Percentiles rank a stretch among this genome's conserved stretches.
These are phyloP conservation scores for Tremella fuciformis DNA, from an alignment of 768 basidiomycete genomes.

Conservation along the genomic window DNA sequence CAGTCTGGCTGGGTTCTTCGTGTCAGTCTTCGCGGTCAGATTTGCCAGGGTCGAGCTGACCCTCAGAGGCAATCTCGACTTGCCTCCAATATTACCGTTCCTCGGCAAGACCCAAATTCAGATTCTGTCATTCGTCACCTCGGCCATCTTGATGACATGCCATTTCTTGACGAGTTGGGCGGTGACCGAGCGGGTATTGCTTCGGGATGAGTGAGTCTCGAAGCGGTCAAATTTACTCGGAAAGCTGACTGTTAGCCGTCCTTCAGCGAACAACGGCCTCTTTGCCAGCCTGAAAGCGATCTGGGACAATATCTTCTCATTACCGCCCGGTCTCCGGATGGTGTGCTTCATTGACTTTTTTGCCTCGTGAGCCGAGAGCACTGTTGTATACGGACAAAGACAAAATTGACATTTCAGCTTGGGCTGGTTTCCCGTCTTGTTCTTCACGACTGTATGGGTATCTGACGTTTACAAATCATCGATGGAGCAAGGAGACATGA, in stretches of 20 bases:
- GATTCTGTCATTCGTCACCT: conserved; percentile 73
- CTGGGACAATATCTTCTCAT: conserved; percentile 65
- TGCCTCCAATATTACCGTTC: conserved; percentile 67
- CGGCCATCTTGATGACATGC: conserved; percentile 63
- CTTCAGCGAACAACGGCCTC: conserved; percentile 46
- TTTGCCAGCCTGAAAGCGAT: conserved; percentile 60
- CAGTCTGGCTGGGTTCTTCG: conserved; percentile 79
- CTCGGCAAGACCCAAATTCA: conserved; percentile 76
- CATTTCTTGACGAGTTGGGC: conserved; percentile 63
- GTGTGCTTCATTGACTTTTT: conserved; percentile 64
- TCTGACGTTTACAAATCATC: conserved; percentile 73
- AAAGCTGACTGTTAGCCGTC: conserved; percentile 25
- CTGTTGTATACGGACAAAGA: conserved; percentile 37
- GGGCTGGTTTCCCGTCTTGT: conserved; percentile 88
- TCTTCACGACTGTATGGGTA: conserved; percentile 82
- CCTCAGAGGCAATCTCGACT: conserved; percentile 73
- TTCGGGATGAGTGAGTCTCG: conserved; percentile 53
- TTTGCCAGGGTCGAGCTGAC: conserved; percentile 9
- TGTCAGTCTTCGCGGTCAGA: conserved; percentile 59
- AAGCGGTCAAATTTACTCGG: conserved; percentile 19
- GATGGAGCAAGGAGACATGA: conserved; percentile 43
- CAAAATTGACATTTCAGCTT: conserved; percentile 71
- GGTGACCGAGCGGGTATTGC: conserved; percentile 65
- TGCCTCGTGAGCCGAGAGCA: conserved; percentile 32
- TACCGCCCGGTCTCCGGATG: conserved; percentile 72